Evolutionary conservation across 2,329 filamentous ascomycete genomes (phyloP).

Genomic region (Nemania abortiva): DNA sequence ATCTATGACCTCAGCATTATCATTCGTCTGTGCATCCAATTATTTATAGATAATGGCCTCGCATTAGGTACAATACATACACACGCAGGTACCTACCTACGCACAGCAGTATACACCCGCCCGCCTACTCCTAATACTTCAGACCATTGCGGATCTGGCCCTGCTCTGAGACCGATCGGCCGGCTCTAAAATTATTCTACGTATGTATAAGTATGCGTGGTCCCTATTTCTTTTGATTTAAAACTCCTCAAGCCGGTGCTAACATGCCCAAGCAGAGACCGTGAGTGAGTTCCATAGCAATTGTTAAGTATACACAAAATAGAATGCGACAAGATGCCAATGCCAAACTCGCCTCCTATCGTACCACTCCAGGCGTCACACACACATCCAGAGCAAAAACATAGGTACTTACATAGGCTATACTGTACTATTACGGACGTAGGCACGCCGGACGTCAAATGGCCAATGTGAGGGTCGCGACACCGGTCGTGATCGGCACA

Average conservation of each 20-base stretch:
- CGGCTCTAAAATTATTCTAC: background rate
- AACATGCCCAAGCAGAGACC: no score
- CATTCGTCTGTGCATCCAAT: background rate
- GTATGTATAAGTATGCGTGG: no score
- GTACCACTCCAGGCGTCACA: background rate
- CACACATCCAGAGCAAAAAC: no score
- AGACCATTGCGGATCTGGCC: background rate
- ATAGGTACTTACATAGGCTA: no score
- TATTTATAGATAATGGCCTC: background rate
- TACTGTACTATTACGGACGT: background rate
- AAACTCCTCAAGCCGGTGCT: no score
- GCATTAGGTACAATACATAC: slow-evolving; percentile 14
- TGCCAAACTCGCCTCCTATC: background rate
- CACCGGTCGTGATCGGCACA: slow-evolving; percentile 43
- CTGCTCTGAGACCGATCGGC: no score
- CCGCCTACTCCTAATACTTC: background rate
- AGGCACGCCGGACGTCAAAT: background rate
- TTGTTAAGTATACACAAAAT: no score
- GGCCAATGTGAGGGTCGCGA: background rate
- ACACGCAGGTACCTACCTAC: no score
- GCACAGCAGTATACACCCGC: background rate
- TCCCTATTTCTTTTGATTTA: no score
- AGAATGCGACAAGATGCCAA: background rate
- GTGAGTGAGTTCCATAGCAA: no score
- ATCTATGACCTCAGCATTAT: slow-evolving; percentile 33